Evolutionary conservation across 2,329 filamentous ascomycete genomes (phyloP).

Genomic region (Pseudogymnoascus sp.): DNA sequence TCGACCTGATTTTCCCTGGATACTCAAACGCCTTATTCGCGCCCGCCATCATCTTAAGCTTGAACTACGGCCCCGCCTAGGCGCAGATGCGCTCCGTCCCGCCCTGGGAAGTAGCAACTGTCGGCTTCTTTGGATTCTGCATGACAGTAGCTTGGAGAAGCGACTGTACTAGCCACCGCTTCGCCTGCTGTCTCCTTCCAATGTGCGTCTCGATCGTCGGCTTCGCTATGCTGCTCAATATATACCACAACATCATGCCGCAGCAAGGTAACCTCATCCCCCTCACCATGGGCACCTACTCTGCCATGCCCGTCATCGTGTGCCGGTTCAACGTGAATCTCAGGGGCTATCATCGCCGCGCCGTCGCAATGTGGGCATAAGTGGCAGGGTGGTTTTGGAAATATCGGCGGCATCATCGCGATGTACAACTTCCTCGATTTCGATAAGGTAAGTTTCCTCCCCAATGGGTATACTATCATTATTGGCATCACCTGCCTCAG

Average conservation of each 20-base stretch:
- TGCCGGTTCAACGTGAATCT: slow-evolving; percentile 82
- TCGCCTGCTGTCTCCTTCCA: slow-evolving; percentile 61
- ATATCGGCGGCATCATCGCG: slow-evolving; percentile 71
- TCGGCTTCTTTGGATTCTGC: slow-evolving; percentile 73
- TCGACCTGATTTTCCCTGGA: slow-evolving; percentile 69
- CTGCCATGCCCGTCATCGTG: slow-evolving; percentile 80
- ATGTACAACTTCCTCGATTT: slow-evolving; percentile 58
- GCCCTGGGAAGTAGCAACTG: slow-evolving; percentile 61
- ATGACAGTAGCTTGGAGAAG: slow-evolving; percentile 68
- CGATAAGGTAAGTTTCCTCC: slow-evolving; percentile 60
- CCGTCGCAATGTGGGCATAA: slow-evolving; percentile 64
- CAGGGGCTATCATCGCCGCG: slow-evolving; percentile 61
- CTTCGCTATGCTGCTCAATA: slow-evolving; percentile 64
- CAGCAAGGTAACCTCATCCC: slow-evolving; percentile 80
- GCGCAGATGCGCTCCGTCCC: slow-evolving; percentile 46
- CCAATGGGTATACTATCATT: slow-evolving; percentile 68
- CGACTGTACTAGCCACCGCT: slow-evolving; percentile 66
- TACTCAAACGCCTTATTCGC: slow-evolving; percentile 75
- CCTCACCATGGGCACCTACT: slow-evolving; percentile 71
- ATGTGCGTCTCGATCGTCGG: slow-evolving; percentile 65
- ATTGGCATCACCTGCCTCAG: slow-evolving; percentile 66
- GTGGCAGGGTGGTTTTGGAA: slow-evolving; percentile 74
- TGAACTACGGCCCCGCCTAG: slow-evolving; percentile 50
- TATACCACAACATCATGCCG: slow-evolving; percentile 58
- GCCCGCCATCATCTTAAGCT: slow-evolving; percentile 62